Conservation (phyloP, 1,284 basidiomycete genomes). For the Ganoderma boninense region DNA sequence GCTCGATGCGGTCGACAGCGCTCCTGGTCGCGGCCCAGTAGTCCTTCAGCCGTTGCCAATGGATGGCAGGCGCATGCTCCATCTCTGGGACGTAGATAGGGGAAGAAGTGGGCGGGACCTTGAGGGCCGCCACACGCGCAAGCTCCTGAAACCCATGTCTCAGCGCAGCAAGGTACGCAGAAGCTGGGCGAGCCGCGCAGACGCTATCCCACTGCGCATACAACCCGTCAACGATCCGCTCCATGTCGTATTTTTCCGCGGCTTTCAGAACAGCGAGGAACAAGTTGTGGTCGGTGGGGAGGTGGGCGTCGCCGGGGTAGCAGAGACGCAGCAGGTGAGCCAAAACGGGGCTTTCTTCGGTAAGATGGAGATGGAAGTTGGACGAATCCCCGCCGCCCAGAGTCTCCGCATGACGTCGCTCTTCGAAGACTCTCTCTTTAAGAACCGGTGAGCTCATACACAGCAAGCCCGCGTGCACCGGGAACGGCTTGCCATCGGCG, state of each 20-base stretch:
- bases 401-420: not conserved
- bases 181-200: conserved; percentile 13
- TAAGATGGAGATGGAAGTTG: not conserved
- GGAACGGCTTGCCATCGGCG: conserved; percentile 55
- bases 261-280: conserved; percentile 24
- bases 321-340: conserved; percentile 5
- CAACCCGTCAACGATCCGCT: conserved; percentile 7
- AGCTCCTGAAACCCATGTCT: conserved; percentile 18
- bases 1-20: not conserved
- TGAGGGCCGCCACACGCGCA: conserved; percentile 21
- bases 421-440: not conserved
- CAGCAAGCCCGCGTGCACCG: conserved; percentile 52
- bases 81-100: conserved; percentile 5
- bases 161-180: conserved; percentile 25
- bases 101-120: not conserved
- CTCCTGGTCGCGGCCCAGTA: not conserved
- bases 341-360: not conserved
- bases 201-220: conserved; percentile 3
- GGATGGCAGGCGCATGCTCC: not conserved
- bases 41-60: not conserved
- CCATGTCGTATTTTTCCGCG: conserved; percentile 37
- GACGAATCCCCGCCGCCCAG: not conserved
- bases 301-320: conserved; percentile 18
- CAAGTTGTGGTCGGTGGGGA: not conserved
- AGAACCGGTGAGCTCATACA: conserved; percentile 50